Evolutionary conservation across 805 yeast species (phyloP), one percentile per base, ranked within the genome.

Genomic region (Kodamaea hsintzibuensis): DNA sequence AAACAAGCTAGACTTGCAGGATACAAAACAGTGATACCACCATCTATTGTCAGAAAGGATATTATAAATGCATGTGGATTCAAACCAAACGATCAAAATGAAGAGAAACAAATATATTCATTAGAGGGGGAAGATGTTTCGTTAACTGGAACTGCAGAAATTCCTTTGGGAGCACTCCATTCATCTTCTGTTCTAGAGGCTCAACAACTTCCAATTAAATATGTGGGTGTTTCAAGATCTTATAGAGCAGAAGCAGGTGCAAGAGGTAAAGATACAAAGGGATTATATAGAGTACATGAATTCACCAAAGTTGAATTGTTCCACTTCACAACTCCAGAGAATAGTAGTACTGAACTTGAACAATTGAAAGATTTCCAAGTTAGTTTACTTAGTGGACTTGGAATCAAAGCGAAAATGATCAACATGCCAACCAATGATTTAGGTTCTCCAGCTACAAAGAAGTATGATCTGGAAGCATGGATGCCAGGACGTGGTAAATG

Each of bases 171-270:
- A 0, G 97, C 91, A 0, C 71, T 86, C 57, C 84, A 82, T 51
- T 80, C 86, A 4, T 81, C 86, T 53, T 73, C 76, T 19, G 69
- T 73, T 0, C 72, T 86, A 42, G 64, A 53, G 2, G 27, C 69
- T 6, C 61, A 74, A 33, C 49, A 57, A 6, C 71, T 83, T 5
- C 91, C 96, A 0, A 58, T 74, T 12, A 84, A 82, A 61, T 74
- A 82, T 27, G 95, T 84, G 10, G 99, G 98, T 0, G 78, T 91
- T 1, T 87, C 96, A 51, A 78, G 98, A 58, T 83, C 96, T 57
- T 95, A 85, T 65, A 78, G 99, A 57, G 97, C 98, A 0, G 99
- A 95, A 67, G 99, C 99, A 0, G 99, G 98, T 1, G 95, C 98
- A 1, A 81, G 97, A 53, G 99, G 99, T 1, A 83, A 82, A 59